Percentiles rank a stretch among this genome's conserved stretches.
phyloP scores from a whole-genome alignment of 2,329 filamentous ascomycete species.

The Penicillium palitans region DNA sequence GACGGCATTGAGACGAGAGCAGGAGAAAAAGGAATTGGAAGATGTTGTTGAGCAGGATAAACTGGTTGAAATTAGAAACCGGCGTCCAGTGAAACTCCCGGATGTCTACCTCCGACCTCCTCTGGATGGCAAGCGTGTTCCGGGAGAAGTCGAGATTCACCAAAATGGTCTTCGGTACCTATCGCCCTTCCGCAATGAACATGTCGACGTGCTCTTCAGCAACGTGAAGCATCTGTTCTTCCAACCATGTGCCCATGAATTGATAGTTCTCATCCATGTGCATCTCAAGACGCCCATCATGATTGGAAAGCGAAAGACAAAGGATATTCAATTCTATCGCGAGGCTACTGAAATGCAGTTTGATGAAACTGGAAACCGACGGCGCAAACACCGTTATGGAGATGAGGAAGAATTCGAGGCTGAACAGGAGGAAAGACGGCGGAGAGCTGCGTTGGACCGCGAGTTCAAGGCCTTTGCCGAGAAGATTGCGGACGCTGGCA shows the following conservation, averaged over 20 bases:
- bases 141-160: slow-evolving; percentile 94
- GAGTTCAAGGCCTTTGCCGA: slow-evolving; percentile 96
- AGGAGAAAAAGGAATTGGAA: slow-evolving; percentile 99
- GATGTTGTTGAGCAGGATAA: slow-evolving; percentile 99
- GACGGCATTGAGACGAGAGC: slow-evolving; percentile 84
- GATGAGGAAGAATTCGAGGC: slow-evolving; percentile 99
- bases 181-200: slow-evolving; percentile 74
- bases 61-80: slow-evolving; percentile 89
- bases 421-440: slow-evolving; percentile 92
- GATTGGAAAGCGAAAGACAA: slow-evolving; percentile 98
- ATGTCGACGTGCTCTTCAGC: slow-evolving; percentile 94
- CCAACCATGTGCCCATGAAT: slow-evolving; percentile 91
- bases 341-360: slow-evolving; percentile 99
- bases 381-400: slow-evolving; percentile 95
- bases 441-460: slow-evolving; percentile 87
- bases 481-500: slow-evolving; percentile 94
- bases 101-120: slow-evolving; percentile 95
- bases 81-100: slow-evolving; percentile 83
- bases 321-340: slow-evolving; percentile 96
- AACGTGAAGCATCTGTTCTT: slow-evolving; percentile 99
- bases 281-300: slow-evolving; percentile 98
- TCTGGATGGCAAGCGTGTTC: slow-evolving; percentile 94
- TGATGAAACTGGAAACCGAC: slow-evolving; percentile 96
- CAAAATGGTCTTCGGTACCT: slow-evolving; percentile 98
- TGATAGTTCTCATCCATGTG: slow-evolving; percentile 97